These are phyloP conservation scores for Phallus indusiatus DNA, from an alignment of 768 basidiomycete genomes.

Conservation along the genomic window DNA sequence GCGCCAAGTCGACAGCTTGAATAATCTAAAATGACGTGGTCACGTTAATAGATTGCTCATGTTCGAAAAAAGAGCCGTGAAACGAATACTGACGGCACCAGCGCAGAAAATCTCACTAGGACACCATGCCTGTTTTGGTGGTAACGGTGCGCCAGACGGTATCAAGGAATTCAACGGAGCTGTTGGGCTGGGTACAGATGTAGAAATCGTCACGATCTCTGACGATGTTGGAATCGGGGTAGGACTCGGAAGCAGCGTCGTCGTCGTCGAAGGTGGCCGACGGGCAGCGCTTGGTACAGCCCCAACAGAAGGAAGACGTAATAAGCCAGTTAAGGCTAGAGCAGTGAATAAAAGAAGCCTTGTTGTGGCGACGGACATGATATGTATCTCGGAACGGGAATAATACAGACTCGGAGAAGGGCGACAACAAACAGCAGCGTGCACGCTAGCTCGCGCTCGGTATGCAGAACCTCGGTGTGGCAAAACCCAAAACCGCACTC, in stretches of 20 bases:
- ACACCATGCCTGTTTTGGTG: constrained; percentile 72
- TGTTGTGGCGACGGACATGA: background rate
- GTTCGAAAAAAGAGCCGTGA: background rate
- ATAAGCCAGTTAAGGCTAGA: background rate
- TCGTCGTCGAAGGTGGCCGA: background rate
- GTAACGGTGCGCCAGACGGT: constrained; percentile 55
- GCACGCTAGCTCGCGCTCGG: too few relatives aligned
- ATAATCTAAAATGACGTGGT: constrained; percentile 43
- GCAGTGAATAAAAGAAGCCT: background rate
- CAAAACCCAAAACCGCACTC: background rate
- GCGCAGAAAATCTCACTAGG: constrained; percentile 71
- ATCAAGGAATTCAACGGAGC: constrained; percentile 40
- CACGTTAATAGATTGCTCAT: background rate
- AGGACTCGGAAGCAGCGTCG: background rate
- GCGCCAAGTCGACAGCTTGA: constrained; percentile 78
- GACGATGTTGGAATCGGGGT: background rate
- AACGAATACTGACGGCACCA: constrained; percentile 44
- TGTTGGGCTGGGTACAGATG: constrained; percentile 57
- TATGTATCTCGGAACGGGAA: background rate
- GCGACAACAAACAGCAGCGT: background rate
- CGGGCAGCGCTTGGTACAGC: background rate
- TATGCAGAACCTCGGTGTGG: background rate
- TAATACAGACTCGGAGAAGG: background rate
- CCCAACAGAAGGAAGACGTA: background rate
- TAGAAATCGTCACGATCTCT: constrained; percentile 34